Evolutionary conservation across 345 rosid genomes (phyloP), one percentile per base, ranked within the genome.

Genomic region (Eucalyptus curtisii): DNA sequence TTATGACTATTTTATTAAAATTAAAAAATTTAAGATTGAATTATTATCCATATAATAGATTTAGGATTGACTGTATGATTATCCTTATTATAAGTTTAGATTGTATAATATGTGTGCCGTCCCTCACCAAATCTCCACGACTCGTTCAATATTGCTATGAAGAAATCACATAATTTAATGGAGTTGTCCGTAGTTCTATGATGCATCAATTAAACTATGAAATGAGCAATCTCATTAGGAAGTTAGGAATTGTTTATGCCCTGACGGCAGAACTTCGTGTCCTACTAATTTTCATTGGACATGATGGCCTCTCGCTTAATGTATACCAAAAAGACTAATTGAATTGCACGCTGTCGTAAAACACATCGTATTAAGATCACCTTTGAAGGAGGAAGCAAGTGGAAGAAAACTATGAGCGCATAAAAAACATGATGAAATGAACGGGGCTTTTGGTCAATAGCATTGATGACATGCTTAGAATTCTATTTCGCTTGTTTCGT

Each of bases 401-500:
- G 13, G 66, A 27, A 12, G 14, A 25, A 25, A 57, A 57, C 30
- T 25, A 11, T 25, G n/a, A 57, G 66, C n/a, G n/a, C 66, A 57
- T 24, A 4, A 16, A 66, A 31, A 66, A 37, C 22, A 8, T 37
- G 79, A 33, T 33, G 20, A 66, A 66, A 66, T 66, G 76, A 66
- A 66, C 5, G 76, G 76, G 20, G 40, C 40, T 14, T 66, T 66
- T 15, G 17, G 76, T 64, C 20, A n/a, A 64, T 4, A n/a, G 20
- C 24, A 9, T 31, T 66, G 79, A 16, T 10, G 6, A 66, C 1
- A 2, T 5, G 12, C 24, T 16, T 66, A 19, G 24, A 33, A 66
- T 66, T 66, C 11, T 0, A 16, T 31, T 16, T 8, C 12, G 2
- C 10, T 16, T 16, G 5, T 68, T 31, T 31, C 0, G 2, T 1